These are phyloP conservation scores for Saturnispora serradocipensis DNA, from an alignment of 805 yeast species.

Conservation along the genomic window DNA sequence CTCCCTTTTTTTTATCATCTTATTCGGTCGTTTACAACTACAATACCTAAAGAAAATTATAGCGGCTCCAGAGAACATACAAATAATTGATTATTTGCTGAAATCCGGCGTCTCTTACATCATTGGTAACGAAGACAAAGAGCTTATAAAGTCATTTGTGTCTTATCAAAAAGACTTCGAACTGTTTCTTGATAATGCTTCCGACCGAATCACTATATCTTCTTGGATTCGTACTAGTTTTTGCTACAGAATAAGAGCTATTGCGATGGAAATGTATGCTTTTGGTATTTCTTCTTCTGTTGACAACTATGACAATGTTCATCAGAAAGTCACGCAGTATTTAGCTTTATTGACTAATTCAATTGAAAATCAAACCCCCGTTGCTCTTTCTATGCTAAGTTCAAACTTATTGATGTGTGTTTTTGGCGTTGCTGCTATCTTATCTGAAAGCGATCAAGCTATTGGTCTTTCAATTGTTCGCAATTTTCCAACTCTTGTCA, in stretches of 20 bases:
- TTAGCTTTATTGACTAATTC: constrained; percentile 26
- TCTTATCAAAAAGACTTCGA: constrained; percentile 15
- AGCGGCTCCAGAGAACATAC: constrained; percentile 8
- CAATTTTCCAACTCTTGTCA: constrained; percentile 41
- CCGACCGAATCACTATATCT: constrained; percentile 20
- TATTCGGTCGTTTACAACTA: constrained; percentile 18
- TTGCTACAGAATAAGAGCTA: constrained; percentile 17
- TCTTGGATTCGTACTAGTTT: constrained; percentile 22
- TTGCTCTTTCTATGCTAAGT: constrained; percentile 39
- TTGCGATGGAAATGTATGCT: constrained; percentile 51
- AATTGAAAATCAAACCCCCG: constrained; percentile 35
- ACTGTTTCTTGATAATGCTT: constrained; percentile 17
- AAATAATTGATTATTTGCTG: constrained; percentile 15
- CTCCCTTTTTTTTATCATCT: constrained; percentile 22
- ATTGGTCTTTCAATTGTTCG: constrained; percentile 29
- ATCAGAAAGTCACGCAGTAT: constrained; percentile 39
- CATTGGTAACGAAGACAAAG: constrained; percentile 9
- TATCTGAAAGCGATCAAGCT: constrained; percentile 31
- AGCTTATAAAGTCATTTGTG: constrained; percentile 13
- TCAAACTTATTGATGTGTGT: constrained; percentile 36
- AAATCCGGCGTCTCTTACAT: constrained; percentile 7
- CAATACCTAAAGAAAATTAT: constrained; percentile 18
- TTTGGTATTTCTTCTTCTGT: constrained; percentile 42
- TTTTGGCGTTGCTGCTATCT: constrained; percentile 28
- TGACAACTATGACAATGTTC: constrained; percentile 35